These are phyloP conservation scores for Mrakia hoshinonis DNA, from an alignment of 768 basidiomycete species.

Conservation along the genomic window DNA sequence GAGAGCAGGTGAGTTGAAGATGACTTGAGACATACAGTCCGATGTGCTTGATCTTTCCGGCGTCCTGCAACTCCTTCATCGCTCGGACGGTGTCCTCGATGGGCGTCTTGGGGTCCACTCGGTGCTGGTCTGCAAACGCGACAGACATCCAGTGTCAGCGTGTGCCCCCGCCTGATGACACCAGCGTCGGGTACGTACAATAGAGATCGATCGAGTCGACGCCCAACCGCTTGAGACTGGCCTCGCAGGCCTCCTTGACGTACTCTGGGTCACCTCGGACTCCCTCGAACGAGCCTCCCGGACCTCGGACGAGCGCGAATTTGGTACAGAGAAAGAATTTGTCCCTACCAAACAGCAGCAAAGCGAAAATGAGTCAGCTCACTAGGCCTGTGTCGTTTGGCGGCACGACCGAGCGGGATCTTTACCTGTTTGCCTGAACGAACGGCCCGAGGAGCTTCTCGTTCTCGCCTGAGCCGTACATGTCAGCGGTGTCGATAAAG, in stretches of 20 bases:
- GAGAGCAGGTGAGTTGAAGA: no score
- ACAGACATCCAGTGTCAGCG: neutral
- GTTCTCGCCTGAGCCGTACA: neutral
- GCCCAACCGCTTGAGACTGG: slow-evolving; percentile 15
- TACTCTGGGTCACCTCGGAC: slow-evolving; percentile 29
- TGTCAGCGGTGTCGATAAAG: slow-evolving; percentile 9
- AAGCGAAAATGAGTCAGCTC: neutral
- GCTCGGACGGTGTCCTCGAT: slow-evolving; percentile 45
- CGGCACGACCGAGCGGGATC: neutral
- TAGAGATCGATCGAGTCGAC: slow-evolving; percentile 24
- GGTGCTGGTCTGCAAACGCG: slow-evolving; percentile 33
- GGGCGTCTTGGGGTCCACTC: slow-evolving; percentile 36
- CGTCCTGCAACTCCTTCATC: slow-evolving; percentile 47
- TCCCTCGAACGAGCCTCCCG: slow-evolving; percentile 9
- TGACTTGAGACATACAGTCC: slow-evolving; percentile 35
- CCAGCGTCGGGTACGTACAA: neutral
- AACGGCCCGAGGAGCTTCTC: slow-evolving; percentile 15
- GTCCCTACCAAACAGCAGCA: slow-evolving; percentile 10
- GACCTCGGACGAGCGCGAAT: slow-evolving; percentile 29
- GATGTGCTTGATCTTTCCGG: slow-evolving; percentile 36
- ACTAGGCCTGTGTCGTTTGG: neutral
- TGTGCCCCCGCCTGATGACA: neutral
- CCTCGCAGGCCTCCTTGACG: slow-evolving; percentile 19
- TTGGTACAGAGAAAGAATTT: slow-evolving; percentile 35
- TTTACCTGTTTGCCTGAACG: slow-evolving; percentile 4